phyloP scores from a whole-genome alignment of 2,329 filamentous ascomycete genomes.

The Chalaropsis thielavioides region DNA sequence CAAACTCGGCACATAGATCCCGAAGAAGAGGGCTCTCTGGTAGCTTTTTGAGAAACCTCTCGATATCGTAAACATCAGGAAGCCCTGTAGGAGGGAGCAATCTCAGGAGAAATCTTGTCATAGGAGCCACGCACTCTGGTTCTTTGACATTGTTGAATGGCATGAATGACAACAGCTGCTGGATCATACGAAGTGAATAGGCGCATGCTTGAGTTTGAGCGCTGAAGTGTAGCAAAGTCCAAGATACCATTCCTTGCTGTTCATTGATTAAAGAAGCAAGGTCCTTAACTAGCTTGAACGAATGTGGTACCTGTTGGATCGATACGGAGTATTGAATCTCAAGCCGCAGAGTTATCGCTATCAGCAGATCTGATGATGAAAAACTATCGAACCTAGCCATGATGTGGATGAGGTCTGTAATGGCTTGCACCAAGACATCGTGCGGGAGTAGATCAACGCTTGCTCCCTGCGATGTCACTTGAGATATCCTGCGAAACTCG shows the following conservation, averaged over 20 bases:
- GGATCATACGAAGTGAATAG: slow-evolving; percentile 28
- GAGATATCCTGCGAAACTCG: slow-evolving; percentile 28
- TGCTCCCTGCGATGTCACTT: slow-evolving; percentile 10
- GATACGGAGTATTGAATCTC: slow-evolving; percentile 18
- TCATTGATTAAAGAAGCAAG: slow-evolving; percentile 20
- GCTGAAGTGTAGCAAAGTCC: slow-evolving; percentile 46
- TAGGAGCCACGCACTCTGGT: neutral
- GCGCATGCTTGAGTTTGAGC: slow-evolving; percentile 44
- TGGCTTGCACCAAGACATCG: slow-evolving; percentile 22
- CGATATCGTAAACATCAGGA: slow-evolving; percentile 1
- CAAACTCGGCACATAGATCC: slow-evolving; percentile 7
- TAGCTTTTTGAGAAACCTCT: slow-evolving; percentile 3
- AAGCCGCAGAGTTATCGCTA: slow-evolving; percentile 17
- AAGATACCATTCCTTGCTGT: slow-evolving; percentile 25
- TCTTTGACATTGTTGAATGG: neutral
- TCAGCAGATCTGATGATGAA: neutral
- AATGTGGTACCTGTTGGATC: slow-evolving; percentile 22
- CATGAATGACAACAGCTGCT: slow-evolving; percentile 24
- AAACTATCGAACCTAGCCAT: neutral
- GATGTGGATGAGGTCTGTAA: neutral
- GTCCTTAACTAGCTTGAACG: slow-evolving; percentile 9
- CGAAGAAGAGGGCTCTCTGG: neutral
- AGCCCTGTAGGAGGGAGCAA: neutral
- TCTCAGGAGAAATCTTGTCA: neutral
- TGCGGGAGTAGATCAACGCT: slow-evolving; percentile 19